Evolutionary conservation across 1,284 basidiomycete genomes (phyloP), one percentile per base, ranked within the genome.

Genomic region (Ganoderma sinense): DNA sequence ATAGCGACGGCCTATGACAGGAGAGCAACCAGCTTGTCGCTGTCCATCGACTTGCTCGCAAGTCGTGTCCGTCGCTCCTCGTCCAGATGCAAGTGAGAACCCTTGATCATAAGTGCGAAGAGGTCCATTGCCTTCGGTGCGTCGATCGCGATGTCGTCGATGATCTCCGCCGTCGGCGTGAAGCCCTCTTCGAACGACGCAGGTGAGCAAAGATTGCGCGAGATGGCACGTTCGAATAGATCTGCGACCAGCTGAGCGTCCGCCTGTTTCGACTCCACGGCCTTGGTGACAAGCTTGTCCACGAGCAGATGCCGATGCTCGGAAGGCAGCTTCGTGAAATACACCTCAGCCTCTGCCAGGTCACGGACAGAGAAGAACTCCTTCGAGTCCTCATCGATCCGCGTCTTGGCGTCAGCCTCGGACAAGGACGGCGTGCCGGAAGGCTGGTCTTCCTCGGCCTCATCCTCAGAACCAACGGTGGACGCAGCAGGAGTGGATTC

Each of bases 111-210:
- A 66, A 86, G 85, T 11, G 91, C 94, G 79, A 96, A 91, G 65
- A 92, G 88, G 70, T 88, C 82, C 83, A 93, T 92, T 0, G 95
- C 96, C 78, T 93, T 92, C 4, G 97, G 97, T 70, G 93, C 94
- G 80, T 98, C 96, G 76, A 97, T 92, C 23, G 91, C 89, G 68
- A 96, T 89, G 78, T 98, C 96, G 77, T 96, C 95, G 74, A 98
- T 85, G 71, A 91, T 82, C 79, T 94, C 92, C 67, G 93, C 89
- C 66, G 90, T 86, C 1, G 86, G 84, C 68, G 81, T 80, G 80
- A 97, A 88, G 20, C 93, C 92, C 70, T 83, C 82, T 82, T 85
- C 92, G 76, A 96, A 89, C 8, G 87, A 82, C 16, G 86, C 86
- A 0, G 83, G 64, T 1, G 87, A 85, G 79, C 84, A 89, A 70